Evolutionary conservation across 2,329 filamentous ascomycete genomes (phyloP), one percentile per base, ranked within the genome.

Genomic region (Endoconidiophora laricicola): DNA sequence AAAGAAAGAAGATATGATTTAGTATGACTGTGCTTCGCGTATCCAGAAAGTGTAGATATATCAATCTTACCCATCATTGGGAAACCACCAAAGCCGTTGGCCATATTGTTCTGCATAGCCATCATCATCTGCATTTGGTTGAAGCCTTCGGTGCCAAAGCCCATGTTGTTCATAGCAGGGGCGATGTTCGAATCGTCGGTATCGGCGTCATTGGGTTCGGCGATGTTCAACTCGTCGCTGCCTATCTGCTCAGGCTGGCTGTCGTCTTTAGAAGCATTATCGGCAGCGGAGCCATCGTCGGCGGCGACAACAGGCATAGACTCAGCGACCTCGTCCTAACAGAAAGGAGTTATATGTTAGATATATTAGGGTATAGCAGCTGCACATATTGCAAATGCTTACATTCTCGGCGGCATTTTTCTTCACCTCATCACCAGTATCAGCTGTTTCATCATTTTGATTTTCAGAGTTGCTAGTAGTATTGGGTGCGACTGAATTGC

Each of bases 91-190:
- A 79, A 79, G 2, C 66, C 69, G 26, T 69, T 63, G 42, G 68
- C 69, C 73, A 80, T 79, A 57, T 76, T 75, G 59, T 82, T 74
- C 65, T 83, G 73, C 82, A 86, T 75, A 65, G 78, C 70, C 78
- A 83, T 81, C 80, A 85, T 76, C 78, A 78, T 77, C 63, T 85
- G 81, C 78, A 88, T 85, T 70, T 83, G 78, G 60, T 78, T 82
- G 64, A 84, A 79, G 58, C 82, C 79, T 52, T 73, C 74, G 55
- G 72, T 71, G 59, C 74, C 76, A 60, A 74, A 82, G 59, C 72
- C 73, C 72, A 80, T 77, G 56, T 70, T 59, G 43, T 18, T 29
- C 6, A 18, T 33, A 22, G 54, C 54, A 46, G 56, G 56, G 50
- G 60, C 59, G 33, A 58, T 57, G n/a, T 56, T 59, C 14, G 46